phyloP scores from a whole-genome alignment of 2,329 filamentous ascomycete species.

The Aspergillus sp. region DNA sequence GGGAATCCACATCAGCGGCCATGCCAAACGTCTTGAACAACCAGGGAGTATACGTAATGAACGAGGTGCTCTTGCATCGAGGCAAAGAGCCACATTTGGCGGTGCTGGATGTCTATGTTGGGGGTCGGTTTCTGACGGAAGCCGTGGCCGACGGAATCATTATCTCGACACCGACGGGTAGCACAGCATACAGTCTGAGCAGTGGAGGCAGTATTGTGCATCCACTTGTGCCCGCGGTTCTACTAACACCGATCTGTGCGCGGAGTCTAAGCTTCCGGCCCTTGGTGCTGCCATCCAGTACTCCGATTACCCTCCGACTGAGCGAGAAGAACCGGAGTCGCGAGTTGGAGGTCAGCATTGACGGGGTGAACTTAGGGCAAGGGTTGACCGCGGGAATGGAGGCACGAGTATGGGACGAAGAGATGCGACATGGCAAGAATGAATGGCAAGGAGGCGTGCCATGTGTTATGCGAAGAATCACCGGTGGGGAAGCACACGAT shows the following conservation, averaged over 20 bases:
- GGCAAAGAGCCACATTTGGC: slow-evolving; percentile 87
- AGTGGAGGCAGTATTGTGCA: slow-evolving; percentile 93
- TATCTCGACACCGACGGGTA: slow-evolving; percentile 89
- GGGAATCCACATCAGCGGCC: slow-evolving; percentile 49
- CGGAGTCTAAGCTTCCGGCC: slow-evolving; percentile 90
- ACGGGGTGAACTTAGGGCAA: slow-evolving; percentile 67
- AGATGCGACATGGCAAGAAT: slow-evolving; percentile 59
- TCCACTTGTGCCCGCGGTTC: slow-evolving; percentile 81
- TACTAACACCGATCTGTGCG: slow-evolving; percentile 92
- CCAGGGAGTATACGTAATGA: slow-evolving; percentile 71
- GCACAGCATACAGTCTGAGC: slow-evolving; percentile 92
- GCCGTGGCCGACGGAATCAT: slow-evolving; percentile 95
- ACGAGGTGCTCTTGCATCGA: slow-evolving; percentile 91
- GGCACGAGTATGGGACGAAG: slow-evolving; percentile 84
- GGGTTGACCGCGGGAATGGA: slow-evolving; percentile 76
- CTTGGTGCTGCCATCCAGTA: slow-evolving; percentile 82
- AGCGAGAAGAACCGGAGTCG: slow-evolving; percentile 77
- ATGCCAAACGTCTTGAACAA: slow-evolving; percentile 33
- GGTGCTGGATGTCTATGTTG: slow-evolving; percentile 87
- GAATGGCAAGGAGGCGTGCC: slow-evolving; percentile 79
- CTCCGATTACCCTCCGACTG: slow-evolving; percentile 76
- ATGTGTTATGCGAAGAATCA: slow-evolving; percentile 73
- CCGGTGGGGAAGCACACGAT: slow-evolving; percentile 66
- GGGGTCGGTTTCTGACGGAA: slow-evolving; percentile 85
- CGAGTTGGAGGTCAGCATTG: slow-evolving; percentile 77